Evolutionary conservation across 129 eudicot genomes (phyloP).

Genomic region (Solidago caesia): DNA sequence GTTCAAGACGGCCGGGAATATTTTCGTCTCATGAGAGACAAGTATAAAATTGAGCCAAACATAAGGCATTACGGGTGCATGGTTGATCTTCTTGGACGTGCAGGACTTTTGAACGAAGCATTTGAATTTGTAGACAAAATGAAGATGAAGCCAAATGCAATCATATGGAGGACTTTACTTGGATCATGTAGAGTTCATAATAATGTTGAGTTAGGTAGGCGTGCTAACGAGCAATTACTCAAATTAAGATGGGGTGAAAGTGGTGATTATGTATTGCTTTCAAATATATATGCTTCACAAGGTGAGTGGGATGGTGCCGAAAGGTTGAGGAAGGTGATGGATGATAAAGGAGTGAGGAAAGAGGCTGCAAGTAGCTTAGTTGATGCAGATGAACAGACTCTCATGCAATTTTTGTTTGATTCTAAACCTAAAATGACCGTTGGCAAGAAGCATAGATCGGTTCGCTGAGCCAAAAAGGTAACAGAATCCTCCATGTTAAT

Average conservation of each 20-base stretch:
- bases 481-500: not conserved
- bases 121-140: constrained; percentile 50
- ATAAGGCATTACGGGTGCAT: constrained; percentile 72
- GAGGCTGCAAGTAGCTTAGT: constrained; percentile 62
- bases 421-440: constrained; percentile 20
- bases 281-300: constrained; percentile 71
- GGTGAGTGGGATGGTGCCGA: constrained; percentile 74
- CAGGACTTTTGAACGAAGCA: constrained; percentile 64
- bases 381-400: constrained; percentile 38
- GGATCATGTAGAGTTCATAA: constrained; percentile 68
- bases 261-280: constrained; percentile 72
- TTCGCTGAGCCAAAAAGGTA: constrained; percentile 15
- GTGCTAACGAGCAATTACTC: constrained; percentile 48
- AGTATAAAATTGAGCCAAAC: constrained; percentile 58
- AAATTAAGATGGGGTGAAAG: constrained; percentile 56
- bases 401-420: constrained; percentile 43
- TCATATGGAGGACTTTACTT: constrained; percentile 78
- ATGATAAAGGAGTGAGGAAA: constrained; percentile 67
- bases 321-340: constrained; percentile 62
- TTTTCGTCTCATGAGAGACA: constrained; percentile 50
- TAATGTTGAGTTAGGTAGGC: constrained; percentile 59
- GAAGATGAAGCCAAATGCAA: constrained; percentile 64
- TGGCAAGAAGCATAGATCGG: constrained; percentile 9
- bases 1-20: constrained; percentile 60
- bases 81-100: constrained; percentile 85